Percentiles rank a stretch among this genome's conserved stretches.
These are phyloP conservation scores for Jimgerdemannia lactiflua DNA, from an alignment of 192 early-diverging fungal species.

Conservation along the genomic window DNA sequence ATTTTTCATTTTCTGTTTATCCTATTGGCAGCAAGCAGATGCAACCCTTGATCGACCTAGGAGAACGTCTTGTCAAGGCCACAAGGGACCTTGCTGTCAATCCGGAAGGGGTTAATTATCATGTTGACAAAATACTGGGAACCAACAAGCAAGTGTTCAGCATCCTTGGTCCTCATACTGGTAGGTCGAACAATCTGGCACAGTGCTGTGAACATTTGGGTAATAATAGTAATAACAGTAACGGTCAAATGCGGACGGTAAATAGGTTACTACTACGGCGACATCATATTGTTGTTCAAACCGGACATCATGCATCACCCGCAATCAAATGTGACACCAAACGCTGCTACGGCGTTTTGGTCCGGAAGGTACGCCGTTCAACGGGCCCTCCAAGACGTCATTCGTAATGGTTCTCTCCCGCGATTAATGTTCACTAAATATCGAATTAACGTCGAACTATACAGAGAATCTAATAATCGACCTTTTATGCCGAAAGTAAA, in stretches of 20 bases:
- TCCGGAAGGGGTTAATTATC: background rate
- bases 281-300: background rate
- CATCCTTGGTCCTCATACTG: background rate
- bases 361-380: background rate
- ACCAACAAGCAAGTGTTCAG: background rate
- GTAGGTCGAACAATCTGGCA: background rate
- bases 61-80: background rate
- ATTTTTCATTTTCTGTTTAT: background rate
- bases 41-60: background rate
- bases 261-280: background rate
- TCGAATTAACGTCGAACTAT: too few relatives aligned
- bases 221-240: background rate
- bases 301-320: background rate
- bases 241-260: background rate
- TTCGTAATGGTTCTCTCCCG: too few relatives aligned
- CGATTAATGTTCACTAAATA: background rate
- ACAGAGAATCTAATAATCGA: background rate
- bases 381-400: too few relatives aligned
- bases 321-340: background rate
- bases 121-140: background rate
- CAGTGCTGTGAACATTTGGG: background rate
- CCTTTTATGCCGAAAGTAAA: background rate
- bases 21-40: background rate
- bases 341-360: background rate
- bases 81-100: background rate